Conservation (phyloP, 2,329 filamentous ascomycete genomes). For the Coniochaeta sp. region DNA sequence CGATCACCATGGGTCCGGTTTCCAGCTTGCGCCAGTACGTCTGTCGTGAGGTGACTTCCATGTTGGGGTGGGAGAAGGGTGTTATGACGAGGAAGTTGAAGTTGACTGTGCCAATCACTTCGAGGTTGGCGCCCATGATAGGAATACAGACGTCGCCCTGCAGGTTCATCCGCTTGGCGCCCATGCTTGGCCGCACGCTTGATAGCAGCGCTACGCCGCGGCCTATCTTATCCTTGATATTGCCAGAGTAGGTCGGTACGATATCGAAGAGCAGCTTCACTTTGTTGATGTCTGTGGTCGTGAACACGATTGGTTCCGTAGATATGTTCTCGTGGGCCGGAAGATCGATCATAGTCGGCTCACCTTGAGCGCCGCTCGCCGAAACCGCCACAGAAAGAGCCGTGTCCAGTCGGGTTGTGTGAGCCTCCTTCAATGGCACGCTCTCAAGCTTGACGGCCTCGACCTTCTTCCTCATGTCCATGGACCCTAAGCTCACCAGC, state of each 20-base stretch:
- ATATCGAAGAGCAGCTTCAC: conserved; percentile 93
- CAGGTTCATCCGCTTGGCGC: conserved; percentile 79
- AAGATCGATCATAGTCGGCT: conserved; percentile 82
- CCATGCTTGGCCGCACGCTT: conserved; percentile 74
- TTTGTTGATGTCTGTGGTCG: conserved; percentile 65
- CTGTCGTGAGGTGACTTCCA: conserved; percentile 82
- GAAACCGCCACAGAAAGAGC: conserved; percentile 87
- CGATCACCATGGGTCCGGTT: conserved; percentile 74
- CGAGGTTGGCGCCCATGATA: conserved; percentile 75
- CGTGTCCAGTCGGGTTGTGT: conserved; percentile 89
- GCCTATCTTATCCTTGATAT: conserved; percentile 80
- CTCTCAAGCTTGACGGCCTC: conserved; percentile 80
- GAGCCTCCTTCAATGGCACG: conserved; percentile 80
- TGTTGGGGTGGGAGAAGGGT: conserved; percentile 87
- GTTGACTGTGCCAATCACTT: conserved; percentile 89
- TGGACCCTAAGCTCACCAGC: conserved; percentile 85
- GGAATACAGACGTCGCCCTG: conserved; percentile 91
- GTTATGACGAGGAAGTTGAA: conserved; percentile 97
- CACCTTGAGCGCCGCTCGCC: conserved; percentile 75
- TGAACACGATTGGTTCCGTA: conserved; percentile 90
- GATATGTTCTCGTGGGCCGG: conserved; percentile 90
- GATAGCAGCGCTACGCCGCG: conserved; percentile 84
- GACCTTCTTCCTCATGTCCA: conserved; percentile 80
- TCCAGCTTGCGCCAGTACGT: conserved; percentile 91
- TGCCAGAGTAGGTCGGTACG: conserved; percentile 88